Evolutionary conservation across 306 rosid genomes (phyloP), one percentile per base, ranked within the genome.

Genomic region (Heteromeles arbutifolia): DNA sequence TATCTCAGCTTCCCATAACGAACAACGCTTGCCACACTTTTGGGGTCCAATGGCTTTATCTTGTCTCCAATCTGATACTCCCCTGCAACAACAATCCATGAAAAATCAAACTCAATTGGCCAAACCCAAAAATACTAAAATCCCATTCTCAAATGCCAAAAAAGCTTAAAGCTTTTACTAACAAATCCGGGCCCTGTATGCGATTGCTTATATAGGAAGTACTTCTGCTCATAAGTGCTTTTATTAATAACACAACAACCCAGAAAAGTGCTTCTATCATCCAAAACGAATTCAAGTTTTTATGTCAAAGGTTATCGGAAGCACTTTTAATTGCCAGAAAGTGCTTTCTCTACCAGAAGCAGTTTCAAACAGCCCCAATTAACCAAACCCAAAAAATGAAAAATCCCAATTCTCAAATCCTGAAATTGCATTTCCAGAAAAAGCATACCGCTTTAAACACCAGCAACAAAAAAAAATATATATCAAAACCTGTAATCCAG

Each of bases 11-110:
- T 76, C 76, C 96, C 96, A 61, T 77, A 90, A 66, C 62, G 87
- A 84, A 86, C 96, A 70, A 89, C 77, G 62, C 95, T 90, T 4
- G 74, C 67, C 13, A 93, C 92, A 66, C 85, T 81, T 61, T 81
- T 67, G 8, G 96, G 96, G 71, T 93, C 90, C 71, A 93, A 79
- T 56, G 96, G 92, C 78, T 65, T 83, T 67, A 93, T 84, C 69
- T 86, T 34, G 70, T 77, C 69, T 50, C 98, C 98, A 74, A 93
- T 93, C 82, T 93, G 98, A 59, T 17, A 87, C 69, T 93, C 92
- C 77, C 96, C 98, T 93, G 79, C 75, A 72, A 81, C 32, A 32
- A 25, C 56, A 77, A 58, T 56, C 22, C 69, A 65, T 21, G 8
- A 65, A 65, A 5, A 65, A 32, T 19, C 67, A 62, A 62, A 62